A percentile compares a stretch with the other conserved stretches of the same genome.
Conservation (phyloP, 805 yeast species). For the Saccharomycopsis sp. region DNA sequence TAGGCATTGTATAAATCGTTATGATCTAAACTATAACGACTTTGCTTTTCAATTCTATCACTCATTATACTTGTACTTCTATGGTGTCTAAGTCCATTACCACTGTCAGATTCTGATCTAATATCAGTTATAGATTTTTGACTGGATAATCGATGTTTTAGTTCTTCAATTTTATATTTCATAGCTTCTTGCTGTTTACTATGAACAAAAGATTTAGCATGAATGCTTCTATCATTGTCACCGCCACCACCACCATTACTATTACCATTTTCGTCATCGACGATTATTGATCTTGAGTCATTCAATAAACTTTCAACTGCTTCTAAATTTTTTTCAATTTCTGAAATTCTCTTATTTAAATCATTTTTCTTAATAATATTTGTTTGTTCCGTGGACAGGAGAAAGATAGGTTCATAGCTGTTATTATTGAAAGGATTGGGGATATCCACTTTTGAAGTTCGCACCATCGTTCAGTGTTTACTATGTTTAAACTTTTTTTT, state of each 20-base stretch:
- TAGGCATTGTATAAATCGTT: constrained; percentile 5
- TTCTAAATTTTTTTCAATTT: constrained; percentile 19
- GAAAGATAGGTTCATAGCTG: constrained; percentile 21
- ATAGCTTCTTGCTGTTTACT: not conserved
- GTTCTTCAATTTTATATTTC: constrained; percentile 12
- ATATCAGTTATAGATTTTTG: constrained; percentile 18
- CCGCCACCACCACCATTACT: not conserved
- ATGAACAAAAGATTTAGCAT: not conserved
- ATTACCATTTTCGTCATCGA: constrained; percentile 7
- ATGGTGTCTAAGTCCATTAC: constrained; percentile 11
- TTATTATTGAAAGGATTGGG: constrained; percentile 22
- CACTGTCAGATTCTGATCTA: constrained; percentile 10
- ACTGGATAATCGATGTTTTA: constrained; percentile 14
- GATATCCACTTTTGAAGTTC: constrained; percentile 11
- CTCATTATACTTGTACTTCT: constrained; percentile 16
- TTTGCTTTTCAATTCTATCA: constrained; percentile 9
- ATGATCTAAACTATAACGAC: constrained; percentile 5
- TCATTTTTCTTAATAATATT: constrained; percentile 13
- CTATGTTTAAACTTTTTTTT: too few relatives aligned
- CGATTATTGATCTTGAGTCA: constrained; percentile 14
- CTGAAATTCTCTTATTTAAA: constrained; percentile 11
- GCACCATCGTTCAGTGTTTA: constrained; percentile 5
- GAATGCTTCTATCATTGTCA: not conserved
- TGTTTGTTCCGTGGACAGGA: constrained; percentile 17
- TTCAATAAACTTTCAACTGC: constrained; percentile 18